Conservation (phyloP, 805 yeast genomes). For the Pichia gijzeniarum region DNA sequence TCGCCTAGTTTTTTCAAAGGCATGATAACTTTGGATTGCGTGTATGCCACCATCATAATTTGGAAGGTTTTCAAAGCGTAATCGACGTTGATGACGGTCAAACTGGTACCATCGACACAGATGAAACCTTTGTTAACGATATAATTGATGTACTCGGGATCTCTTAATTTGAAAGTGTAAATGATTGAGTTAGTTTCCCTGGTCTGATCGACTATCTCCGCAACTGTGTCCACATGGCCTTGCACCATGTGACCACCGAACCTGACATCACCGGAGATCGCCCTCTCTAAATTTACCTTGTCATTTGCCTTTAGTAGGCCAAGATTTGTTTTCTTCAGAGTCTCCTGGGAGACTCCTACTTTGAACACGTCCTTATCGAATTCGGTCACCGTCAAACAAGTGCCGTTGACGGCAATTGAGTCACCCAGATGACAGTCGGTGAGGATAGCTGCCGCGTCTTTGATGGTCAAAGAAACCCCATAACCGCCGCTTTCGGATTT, state of each 20-base stretch:
- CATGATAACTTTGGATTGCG: conserved; percentile 75
- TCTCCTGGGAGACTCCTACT: conserved; percentile 91
- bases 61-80: conserved; percentile 52
- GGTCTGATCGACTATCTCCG: conserved; percentile 45
- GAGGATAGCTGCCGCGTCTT: conserved; percentile 55
- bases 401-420: conserved; percentile 85
- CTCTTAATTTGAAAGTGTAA: conserved; percentile 68
- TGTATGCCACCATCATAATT: conserved; percentile 87
- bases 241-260: conserved; percentile 98
- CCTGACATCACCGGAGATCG: conserved; percentile 71
- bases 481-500: conserved; percentile 52
- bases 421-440: conserved; percentile 89
- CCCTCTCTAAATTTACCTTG: conserved; percentile 85
- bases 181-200: conserved; percentile 73
- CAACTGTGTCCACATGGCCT: conserved; percentile 93
- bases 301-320: conserved; percentile 52
- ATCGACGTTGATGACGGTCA: conserved; percentile 80
- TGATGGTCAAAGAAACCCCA: conserved; percentile 66
- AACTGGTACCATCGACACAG: conserved; percentile 86
- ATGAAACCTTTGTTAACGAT: conserved; percentile 95
- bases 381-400: conserved; percentile 87
- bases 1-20: conserved; percentile 60
- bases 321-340: conserved; percentile 73
- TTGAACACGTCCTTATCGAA: conserved; percentile 58
- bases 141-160: conserved; percentile 53